Evolutionary conservation across 2,329 filamentous ascomycete genomes (phyloP).

Genomic region (Thermomyces lanuginosus): DNA sequence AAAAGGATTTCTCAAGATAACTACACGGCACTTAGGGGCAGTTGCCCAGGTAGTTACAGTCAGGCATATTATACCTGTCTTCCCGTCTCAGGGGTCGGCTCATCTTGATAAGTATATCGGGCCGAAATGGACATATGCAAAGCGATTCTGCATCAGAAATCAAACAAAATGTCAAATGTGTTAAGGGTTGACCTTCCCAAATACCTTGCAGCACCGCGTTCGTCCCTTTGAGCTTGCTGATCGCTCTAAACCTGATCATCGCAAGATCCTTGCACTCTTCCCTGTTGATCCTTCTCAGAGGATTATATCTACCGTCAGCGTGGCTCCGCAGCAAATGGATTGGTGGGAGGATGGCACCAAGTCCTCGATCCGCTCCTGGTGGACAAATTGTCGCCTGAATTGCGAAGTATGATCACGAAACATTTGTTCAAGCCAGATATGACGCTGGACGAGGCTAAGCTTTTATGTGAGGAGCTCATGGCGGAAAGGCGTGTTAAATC

Average conservation of each 20-base stretch:
- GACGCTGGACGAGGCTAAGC: slow-evolving; percentile 22
- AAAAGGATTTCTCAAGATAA: too few species aligned
- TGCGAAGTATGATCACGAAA: slow-evolving; percentile 1
- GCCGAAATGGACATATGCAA: too few species aligned
- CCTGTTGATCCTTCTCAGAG: slow-evolving; percentile 41
- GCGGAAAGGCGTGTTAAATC: slow-evolving; percentile 1
- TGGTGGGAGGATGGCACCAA: slow-evolving; percentile 23
- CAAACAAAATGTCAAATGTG: too few species aligned
- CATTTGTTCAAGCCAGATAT: slow-evolving; percentile 12
- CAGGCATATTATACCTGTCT: too few species aligned
- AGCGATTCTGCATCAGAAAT: too few species aligned
- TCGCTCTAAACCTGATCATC: slow-evolving; percentile 34
- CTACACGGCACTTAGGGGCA: too few species aligned
- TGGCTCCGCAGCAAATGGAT: slow-evolving; percentile 35
- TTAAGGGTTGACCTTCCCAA: slow-evolving; percentile 14
- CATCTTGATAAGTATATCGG: too few species aligned
- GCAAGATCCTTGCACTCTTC: slow-evolving; percentile 40
- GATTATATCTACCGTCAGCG: slow-evolving; percentile 37
- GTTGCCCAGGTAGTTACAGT: too few species aligned
- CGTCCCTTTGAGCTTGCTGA: slow-evolving; percentile 34
- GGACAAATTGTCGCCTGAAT: slow-evolving; percentile 7
- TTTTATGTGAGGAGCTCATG: slow-evolving; percentile 11
- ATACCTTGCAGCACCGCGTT: slow-evolving; percentile 36
- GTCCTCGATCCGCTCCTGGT: not conserved
- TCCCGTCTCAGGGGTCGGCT: too few species aligned